These are phyloP conservation scores for Pythium oligandrum DNA, from an alignment of 352 stramenopile species.

Conservation along the genomic window DNA sequence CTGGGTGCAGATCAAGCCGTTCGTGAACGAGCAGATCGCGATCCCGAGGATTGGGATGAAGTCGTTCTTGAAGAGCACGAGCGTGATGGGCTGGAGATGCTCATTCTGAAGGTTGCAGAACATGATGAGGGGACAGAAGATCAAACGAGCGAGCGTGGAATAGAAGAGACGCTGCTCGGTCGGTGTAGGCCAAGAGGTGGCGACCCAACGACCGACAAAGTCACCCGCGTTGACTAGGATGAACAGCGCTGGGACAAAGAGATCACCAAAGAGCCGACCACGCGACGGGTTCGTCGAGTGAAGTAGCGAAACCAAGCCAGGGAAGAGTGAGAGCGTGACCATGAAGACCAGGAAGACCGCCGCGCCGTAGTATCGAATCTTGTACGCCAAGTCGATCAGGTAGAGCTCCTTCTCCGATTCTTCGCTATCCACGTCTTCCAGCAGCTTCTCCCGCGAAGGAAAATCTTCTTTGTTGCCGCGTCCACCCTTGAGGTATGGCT, in stretches of 20 bases:
- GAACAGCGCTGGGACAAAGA: slow-evolving; percentile 75
- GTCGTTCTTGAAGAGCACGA: slow-evolving; percentile 74
- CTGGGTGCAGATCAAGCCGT: slow-evolving; percentile 65
- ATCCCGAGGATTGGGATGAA: slow-evolving; percentile 54
- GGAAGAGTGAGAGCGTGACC: slow-evolving; percentile 73
- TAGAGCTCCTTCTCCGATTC: slow-evolving; percentile 25
- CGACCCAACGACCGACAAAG: slow-evolving; percentile 55
- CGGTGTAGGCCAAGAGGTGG: slow-evolving; percentile 29
- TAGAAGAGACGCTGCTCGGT: slow-evolving; percentile 28
- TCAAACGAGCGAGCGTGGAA: slow-evolving; percentile 31
- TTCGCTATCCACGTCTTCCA: slow-evolving; percentile 5
- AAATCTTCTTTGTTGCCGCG: slow-evolving; percentile 1
- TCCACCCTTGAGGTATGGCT: slow-evolving; percentile 9
- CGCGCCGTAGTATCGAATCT: slow-evolving; percentile 7
- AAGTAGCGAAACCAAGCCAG: slow-evolving; percentile 69
- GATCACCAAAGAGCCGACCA: slow-evolving; percentile 45
- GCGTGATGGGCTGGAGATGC: slow-evolving; percentile 50
- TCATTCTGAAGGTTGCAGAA: slow-evolving; percentile 78
- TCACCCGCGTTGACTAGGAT: slow-evolving; percentile 79
- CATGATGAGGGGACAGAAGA: slow-evolving; percentile 68
- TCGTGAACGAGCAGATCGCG: slow-evolving; percentile 53
- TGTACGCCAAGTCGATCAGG: slow-evolving; percentile 45
- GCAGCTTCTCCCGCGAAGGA: slow-evolving; percentile 6
- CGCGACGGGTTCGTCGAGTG: slow-evolving; percentile 40
- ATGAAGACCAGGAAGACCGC: slow-evolving; percentile 76